Evolutionary conservation across 2,329 filamentous ascomycete genomes (phyloP).

Genomic region (Botrytis fragariae): DNA sequence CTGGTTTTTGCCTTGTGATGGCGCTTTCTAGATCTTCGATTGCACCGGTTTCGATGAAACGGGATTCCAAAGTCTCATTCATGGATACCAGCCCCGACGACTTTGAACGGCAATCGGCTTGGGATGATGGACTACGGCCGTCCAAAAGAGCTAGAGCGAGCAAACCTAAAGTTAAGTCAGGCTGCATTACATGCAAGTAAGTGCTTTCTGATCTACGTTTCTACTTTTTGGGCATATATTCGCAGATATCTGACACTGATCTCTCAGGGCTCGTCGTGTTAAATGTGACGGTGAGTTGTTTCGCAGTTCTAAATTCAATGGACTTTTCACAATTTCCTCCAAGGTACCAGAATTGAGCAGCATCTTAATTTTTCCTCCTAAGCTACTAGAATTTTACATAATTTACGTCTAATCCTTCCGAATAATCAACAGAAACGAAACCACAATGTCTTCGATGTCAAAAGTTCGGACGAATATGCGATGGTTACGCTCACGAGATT

Average conservation of each 20-base stretch:
- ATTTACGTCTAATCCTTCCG: not conserved
- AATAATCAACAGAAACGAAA: conserved; percentile 46
- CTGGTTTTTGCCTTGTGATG: conserved; percentile 1
- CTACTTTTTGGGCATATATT: not conserved
- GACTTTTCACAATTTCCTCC: not conserved
- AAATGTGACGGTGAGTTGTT: conserved; percentile 54
- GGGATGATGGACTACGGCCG: conserved; percentile 24
- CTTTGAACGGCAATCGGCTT: conserved; percentile 24
- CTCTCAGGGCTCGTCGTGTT: conserved; percentile 50
- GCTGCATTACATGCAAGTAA: conserved; percentile 66
- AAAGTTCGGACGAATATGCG: conserved; percentile 57
- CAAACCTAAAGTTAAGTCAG: conserved; percentile 59
- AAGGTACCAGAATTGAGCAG: not conserved
- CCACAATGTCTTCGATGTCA: conserved; percentile 61
- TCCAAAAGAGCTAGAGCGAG: conserved; percentile 33
- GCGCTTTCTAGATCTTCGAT: not conserved
- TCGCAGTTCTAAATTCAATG: not conserved
- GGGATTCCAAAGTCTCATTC: not conserved
- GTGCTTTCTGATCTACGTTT: conserved; percentile 25
- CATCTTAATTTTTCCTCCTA: not conserved
- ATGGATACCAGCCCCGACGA: not conserved
- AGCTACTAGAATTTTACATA: not conserved
- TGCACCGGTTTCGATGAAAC: not conserved
- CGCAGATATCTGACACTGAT: not conserved
- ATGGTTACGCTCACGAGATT: conserved; percentile 50